Base-by-base conservation (phyloP, 2,329 filamentous ascomycete genomes). In the Arthrobotrys sphaeroides region DNA sequence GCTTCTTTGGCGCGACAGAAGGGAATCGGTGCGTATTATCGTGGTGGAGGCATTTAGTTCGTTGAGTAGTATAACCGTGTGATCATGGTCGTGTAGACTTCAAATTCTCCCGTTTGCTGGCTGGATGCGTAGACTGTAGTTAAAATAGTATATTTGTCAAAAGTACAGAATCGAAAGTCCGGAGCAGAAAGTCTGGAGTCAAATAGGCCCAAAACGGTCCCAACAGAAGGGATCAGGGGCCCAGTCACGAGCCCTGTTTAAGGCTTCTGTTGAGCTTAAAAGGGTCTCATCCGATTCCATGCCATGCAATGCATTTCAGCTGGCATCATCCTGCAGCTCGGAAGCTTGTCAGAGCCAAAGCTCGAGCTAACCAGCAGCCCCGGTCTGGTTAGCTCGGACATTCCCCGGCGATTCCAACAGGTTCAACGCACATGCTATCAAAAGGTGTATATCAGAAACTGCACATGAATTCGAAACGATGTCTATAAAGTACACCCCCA, bases 261-360 rank as follows among this genome's bases (percentile, higher is more conserved):
- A 57, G 61, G 65, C 65, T n/a, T n/a, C n/a, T 61, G 65, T 69
- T 69, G 65, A 69, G 65, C 53, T 60, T 31, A 43, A 69, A 33
- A 10, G n/a, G n/a, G 31, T 40, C 24, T 18, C 47, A 20, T 22
- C 51, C 31, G 12, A 24, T 38, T 16, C 22, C 16, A 4, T 45
- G 3, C 36, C 36, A 6, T 31, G 22, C 22, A 26, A 12, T 10
- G n/a, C n/a, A 53, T 16, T n/a, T 40, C 33, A 13, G 36, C 33
- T 64, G 65, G 55, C 65, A 57, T 69, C 65, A 69, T 69, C 45
- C 36, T 57, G 65, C 65, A 69, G 53, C 51, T 31, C 9, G 16
- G 18, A 53, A 53, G 47, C 47, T 53, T 53, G 38, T 57, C 51
- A 16, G 1, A 12, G n/a, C 18, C 6, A 26, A 47, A 5, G n/a